phyloP scores from a whole-genome alignment of 257 asterid genomes.

The Mentha longifolia region DNA sequence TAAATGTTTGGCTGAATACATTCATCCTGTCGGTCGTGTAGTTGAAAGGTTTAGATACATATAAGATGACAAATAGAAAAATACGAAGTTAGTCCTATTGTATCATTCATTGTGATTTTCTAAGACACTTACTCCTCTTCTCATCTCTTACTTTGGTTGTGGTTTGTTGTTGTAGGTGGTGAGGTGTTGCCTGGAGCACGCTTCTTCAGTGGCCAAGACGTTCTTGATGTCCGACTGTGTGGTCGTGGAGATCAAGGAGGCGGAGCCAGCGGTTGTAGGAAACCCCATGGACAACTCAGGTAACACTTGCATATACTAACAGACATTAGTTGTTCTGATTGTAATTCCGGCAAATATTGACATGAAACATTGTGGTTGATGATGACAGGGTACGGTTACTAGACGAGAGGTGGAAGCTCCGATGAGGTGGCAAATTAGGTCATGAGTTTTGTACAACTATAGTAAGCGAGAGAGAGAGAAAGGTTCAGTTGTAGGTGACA shows the following conservation, averaged over 20 bases:
- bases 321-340: background rate
- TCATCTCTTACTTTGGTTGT: background rate
- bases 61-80: no score
- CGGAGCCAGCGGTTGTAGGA: conserved; percentile 67
- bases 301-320: conserved; percentile 10
- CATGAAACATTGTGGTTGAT: background rate
- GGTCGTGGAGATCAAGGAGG: conserved; percentile 95
- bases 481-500: conserved; percentile 7
- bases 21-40: background rate
- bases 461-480: background rate
- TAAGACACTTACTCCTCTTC: no score
- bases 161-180: conserved; percentile 63
- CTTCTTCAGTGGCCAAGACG: conserved; percentile 93
- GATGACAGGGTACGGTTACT: conserved; percentile 78
- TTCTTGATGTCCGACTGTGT: conserved; percentile 98
- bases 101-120: no score
- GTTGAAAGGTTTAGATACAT: no score
- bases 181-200: conserved; percentile 95
- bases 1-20: conserved; percentile 22
- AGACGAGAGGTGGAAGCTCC: conserved; percentile 10
- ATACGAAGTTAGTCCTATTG: no score
- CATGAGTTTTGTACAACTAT: conserved; percentile 46
- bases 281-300: conserved; percentile 99
- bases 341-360: background rate
- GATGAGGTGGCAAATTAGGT: background rate